Evolutionary conservation across 2,329 filamentous ascomycete genomes (phyloP), one percentile per base, ranked within the genome.

Genomic region (Rutstroemia sydowiana): DNA sequence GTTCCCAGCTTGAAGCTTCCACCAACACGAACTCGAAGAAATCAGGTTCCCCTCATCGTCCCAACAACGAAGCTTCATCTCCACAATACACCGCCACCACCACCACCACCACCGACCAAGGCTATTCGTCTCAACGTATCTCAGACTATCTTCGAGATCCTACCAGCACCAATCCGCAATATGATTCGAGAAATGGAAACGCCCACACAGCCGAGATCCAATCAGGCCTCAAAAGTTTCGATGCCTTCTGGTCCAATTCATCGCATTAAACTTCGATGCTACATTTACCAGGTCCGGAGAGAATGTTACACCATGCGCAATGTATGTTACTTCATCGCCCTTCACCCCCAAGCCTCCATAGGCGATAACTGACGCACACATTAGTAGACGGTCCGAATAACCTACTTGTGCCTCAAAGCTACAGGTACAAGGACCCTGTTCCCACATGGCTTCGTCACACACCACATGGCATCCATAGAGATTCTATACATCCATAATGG

Each of bases 101-200:
- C 31, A 7, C 11, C 8, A 8, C 44, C 37, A 48, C 14, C 36
- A 34, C 37, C 9, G 34, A 51, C 10, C 16, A 37, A 5, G 34
- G 32, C 13, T 40, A 41, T 20, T 39, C 42, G 2, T 32, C 5
- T 39, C 14, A 26, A 20, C 36, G 48, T 39, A 30, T 18, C 13
- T 40, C 42, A 21, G 34, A 20, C 18, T 51, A 48, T 11, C 28
- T 23, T 10, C 14, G n/a, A 28, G 39, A 52, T 20, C 28, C 30
- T 18, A 52, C 32, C 30, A 37, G 42, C 48, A 13, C 45, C 21
- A 42, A 48, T 21, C 50, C 45, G 2, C 20, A 11, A 20, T 52
- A 52, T 18, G 14, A 30, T 14, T 28, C 48, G 31, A 10, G 31
- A 14, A 48, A 13, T 31, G 50, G 14, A 46, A n/a, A 21, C 14